Evolutionary conservation across 345 rosid species (phyloP).

Genomic region (Aquilaria sinensis): DNA sequence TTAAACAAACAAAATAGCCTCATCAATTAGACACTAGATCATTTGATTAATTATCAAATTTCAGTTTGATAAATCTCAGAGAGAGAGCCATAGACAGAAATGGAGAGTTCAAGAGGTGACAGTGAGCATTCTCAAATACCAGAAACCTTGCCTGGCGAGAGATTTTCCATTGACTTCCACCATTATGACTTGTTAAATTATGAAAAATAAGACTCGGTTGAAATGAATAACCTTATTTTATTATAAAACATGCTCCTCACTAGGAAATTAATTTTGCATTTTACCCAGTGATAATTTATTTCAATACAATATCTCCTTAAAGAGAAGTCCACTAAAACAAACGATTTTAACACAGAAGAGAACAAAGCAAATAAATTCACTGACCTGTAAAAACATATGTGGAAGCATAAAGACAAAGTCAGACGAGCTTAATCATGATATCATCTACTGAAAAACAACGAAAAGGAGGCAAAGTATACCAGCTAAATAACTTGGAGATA

Average conservation of each 20-base stretch:
- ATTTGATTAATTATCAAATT: background rate
- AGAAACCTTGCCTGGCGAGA: too few relatives aligned
- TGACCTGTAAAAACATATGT: background rate
- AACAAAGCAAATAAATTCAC: background rate
- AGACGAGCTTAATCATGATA: background rate
- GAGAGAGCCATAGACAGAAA: background rate
- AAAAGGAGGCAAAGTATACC: slow-evolving; percentile 29
- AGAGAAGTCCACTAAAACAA: too few relatives aligned
- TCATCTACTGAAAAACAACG: background rate
- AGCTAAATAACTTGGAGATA: slow-evolving; percentile 34
- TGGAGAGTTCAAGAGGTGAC: background rate
- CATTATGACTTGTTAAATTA: too few relatives aligned
- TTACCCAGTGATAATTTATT: too few relatives aligned
- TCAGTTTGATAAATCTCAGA: background rate
- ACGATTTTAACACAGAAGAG: too few relatives aligned
- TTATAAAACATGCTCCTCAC: too few relatives aligned
- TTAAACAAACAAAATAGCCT: slow-evolving; percentile 17
- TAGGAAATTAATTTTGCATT: too few relatives aligned
- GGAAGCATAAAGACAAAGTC: background rate
- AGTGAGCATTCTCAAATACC: background rate
- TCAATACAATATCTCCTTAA: too few relatives aligned
- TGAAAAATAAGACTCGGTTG: too few relatives aligned
- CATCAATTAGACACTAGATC: slow-evolving; percentile 9
- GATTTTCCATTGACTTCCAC: too few relatives aligned
- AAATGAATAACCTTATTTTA: too few relatives aligned